Base-by-base conservation (phyloP, 1,284 basidiomycete species). In the Neotropicomus parvogracilis region DNA sequence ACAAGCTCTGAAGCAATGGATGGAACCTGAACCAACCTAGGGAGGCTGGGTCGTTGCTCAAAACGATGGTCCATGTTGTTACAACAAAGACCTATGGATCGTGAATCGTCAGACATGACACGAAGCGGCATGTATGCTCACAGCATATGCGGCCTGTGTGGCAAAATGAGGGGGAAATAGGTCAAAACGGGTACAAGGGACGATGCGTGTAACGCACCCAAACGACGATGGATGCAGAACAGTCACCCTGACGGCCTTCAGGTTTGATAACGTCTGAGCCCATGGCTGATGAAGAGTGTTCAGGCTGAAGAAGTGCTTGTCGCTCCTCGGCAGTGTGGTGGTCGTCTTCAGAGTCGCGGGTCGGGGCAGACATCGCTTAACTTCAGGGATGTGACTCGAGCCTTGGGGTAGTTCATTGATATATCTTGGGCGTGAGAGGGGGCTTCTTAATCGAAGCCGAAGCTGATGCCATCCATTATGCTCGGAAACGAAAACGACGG, bases 1-100 rank as follows among this genome's bases (percentile, higher is more conserved):
- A 73, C 4, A 81, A 62, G 21, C 73, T 78, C 57, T 87, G 81
- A 4, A 87, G 60, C 3, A 76, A 63, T 0, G 84, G 85, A 56
- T 88, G 86, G 56, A 77, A 77, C 6, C 74, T 73, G 62, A 86
- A 88, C 78, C 80, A 82, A 14, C 78, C 77, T 3, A 76, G 64
- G 1, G 65, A 59, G 17, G 60, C 56, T 2, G 80, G 81, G 48
- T 77, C 57, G 46, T 75, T 80, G 48, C 62, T 65, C 37, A 85
- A 60, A 31, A 83, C 62, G 44, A 72, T 67, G n/a, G 63, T 50
- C 81, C 84, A 85, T n/a, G 80, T 76, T 35, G 71, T 47, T 13
- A 71, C 36, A 14, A 71, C 57, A 56, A 81, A 70, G 37, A 76
- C 58, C 81, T 83, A 50, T 7, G 31, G 24, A 9, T 2, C 1